Evolutionary conservation across 2,329 filamentous ascomycete species (phyloP).

Genomic region (Fusarium albidum): DNA sequence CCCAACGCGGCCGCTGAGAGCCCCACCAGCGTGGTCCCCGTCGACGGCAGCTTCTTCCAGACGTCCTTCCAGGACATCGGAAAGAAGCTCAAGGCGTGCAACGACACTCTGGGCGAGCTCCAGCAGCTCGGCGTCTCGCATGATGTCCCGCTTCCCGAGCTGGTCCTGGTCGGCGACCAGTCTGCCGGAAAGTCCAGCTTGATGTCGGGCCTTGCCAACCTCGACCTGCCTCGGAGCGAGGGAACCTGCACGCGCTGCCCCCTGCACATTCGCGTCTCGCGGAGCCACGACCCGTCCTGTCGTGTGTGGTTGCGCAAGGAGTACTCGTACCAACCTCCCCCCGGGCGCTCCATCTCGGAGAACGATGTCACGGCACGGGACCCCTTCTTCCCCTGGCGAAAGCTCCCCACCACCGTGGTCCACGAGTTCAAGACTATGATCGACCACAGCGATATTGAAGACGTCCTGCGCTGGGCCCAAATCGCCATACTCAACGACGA

Average conservation of each 20-base stretch:
- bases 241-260: constrained; percentile 84
- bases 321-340: constrained; percentile 63
- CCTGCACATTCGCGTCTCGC: constrained; percentile 77
- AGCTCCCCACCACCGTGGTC: constrained; percentile 52
- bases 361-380: constrained; percentile 58
- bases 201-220: constrained; percentile 71
- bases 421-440: constrained; percentile 71
- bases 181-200: constrained; percentile 81
- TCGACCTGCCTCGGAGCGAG: constrained; percentile 74
- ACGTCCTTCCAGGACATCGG: constrained; percentile 63
- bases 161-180: constrained; percentile 87
- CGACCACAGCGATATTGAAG: constrained; percentile 69
- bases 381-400: constrained; percentile 72
- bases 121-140: constrained; percentile 77
- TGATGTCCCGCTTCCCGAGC: constrained; percentile 75
- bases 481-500: constrained; percentile 77
- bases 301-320: constrained; percentile 70
- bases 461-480: constrained; percentile 77
- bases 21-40: constrained; percentile 37
- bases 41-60: constrained; percentile 51
- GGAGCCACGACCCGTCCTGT: constrained; percentile 70
- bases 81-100: constrained; percentile 69
- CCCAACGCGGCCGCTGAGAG: constrained; percentile 34
- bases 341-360: constrained; percentile 50
- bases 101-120: constrained; percentile 72